phyloP scores from a whole-genome alignment of 202 grass and related monocot species.

The Carex arenaria region DNA sequence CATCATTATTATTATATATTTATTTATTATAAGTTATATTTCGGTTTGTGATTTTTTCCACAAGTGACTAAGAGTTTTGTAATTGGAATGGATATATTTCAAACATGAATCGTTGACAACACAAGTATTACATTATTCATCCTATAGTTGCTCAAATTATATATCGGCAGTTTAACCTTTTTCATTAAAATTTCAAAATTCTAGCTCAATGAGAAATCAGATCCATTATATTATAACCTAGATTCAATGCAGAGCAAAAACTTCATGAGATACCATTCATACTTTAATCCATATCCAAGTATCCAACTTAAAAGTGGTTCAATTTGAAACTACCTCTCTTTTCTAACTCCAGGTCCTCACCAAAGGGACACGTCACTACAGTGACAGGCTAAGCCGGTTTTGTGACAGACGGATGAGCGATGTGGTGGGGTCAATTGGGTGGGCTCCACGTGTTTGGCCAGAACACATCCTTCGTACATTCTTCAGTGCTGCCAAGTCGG shows the following conservation, averaged over 20 bases:
- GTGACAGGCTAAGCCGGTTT: slow-evolving; percentile 34
- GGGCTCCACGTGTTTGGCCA: slow-evolving; percentile 33
- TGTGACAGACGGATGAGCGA: slow-evolving; percentile 44
- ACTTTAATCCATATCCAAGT: background rate
- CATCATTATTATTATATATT: background rate
- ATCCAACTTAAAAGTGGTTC: background rate
- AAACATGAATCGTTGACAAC: background rate
- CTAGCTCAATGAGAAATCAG: background rate
- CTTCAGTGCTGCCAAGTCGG: slow-evolving; percentile 32
- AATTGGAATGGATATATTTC: background rate
- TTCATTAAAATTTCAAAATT: background rate
- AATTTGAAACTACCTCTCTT: background rate
- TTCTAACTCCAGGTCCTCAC: slow-evolving; percentile 21
- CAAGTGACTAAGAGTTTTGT: background rate
- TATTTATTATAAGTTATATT: background rate
- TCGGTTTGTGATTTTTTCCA: too few relatives aligned
- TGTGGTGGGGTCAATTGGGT: slow-evolving; percentile 21
- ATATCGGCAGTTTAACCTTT: background rate
- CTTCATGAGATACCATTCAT: background rate
- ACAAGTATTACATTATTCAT: background rate
- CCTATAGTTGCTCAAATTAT: background rate
- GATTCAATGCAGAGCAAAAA: background rate
- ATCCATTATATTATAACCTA: background rate
- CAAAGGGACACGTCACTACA: slow-evolving; percentile 39
- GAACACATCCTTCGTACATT: slow-evolving; percentile 35